Conservation (phyloP, 2,329 filamentous ascomycete genomes). For the Talaromyces piceae region DNA sequence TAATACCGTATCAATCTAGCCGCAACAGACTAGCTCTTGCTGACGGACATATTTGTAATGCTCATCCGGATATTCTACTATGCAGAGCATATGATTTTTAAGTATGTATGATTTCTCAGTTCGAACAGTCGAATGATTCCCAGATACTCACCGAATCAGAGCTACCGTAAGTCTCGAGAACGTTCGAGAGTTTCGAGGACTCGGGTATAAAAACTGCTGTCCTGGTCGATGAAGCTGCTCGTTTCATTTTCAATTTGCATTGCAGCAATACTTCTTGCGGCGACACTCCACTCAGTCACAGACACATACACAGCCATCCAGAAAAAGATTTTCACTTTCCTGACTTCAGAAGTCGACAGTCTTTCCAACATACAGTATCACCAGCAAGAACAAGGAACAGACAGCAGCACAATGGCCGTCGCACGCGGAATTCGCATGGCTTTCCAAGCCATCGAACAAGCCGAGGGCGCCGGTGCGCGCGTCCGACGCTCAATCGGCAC, state of each 20-base stretch:
- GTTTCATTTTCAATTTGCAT: slow-evolving; percentile 32
- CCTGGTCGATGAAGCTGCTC: slow-evolving; percentile 27
- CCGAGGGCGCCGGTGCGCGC: slow-evolving; percentile 79
- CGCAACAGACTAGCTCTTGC: background rate
- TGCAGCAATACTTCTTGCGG: slow-evolving; percentile 23
- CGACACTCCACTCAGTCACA: background rate
- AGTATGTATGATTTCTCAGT: too few species aligned
- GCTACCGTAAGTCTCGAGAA: too few species aligned
- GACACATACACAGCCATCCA: background rate
- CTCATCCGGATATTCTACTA: too few species aligned
- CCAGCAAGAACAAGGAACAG: too few species aligned
- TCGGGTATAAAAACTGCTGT: slow-evolving; percentile 24
- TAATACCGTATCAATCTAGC: slow-evolving; percentile 4
- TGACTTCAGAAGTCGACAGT: too few species aligned
- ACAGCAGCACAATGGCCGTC: slow-evolving; percentile 50
- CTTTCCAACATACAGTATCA: too few species aligned
- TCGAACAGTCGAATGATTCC: too few species aligned
- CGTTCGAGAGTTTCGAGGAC: slow-evolving; percentile 21
- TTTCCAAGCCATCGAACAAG: slow-evolving; percentile 76
- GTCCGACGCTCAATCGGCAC: slow-evolving; percentile 87
- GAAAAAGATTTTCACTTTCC: too few species aligned
- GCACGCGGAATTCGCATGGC: slow-evolving; percentile 72
- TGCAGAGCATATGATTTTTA: too few species aligned
- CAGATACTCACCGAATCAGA: too few species aligned
- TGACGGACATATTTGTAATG: slow-evolving; percentile 13